Percentiles rank a stretch among this genome's conserved stretches.
phyloP scores from a whole-genome alignment of 352 stramenopile species.

The Phytophthora rubi region DNA sequence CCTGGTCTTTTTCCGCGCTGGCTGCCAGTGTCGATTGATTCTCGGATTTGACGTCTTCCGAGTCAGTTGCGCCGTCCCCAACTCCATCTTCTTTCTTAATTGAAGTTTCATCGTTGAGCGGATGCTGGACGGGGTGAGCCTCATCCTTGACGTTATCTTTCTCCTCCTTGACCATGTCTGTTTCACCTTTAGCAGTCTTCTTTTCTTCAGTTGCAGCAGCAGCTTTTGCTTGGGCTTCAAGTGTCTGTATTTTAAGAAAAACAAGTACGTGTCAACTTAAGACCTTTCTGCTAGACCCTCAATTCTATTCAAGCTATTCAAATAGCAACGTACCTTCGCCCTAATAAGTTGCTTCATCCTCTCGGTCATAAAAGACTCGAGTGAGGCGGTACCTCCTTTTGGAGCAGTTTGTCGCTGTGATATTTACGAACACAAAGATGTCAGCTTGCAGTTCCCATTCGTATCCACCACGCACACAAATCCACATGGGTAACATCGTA shows the following conservation, averaged over 20 bases:
- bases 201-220: slow-evolving; percentile 7
- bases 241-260: slow-evolving; percentile 23
- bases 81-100: slow-evolving; percentile 35
- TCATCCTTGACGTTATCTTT: slow-evolving; percentile 20
- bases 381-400: slow-evolving; percentile 36
- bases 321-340: slow-evolving; percentile 41
- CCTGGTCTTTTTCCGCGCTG: slow-evolving; percentile 22
- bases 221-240: slow-evolving; percentile 22
- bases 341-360: slow-evolving; percentile 55
- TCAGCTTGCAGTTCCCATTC: background rate
- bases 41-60: slow-evolving; percentile 46
- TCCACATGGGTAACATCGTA: slow-evolving; percentile 31
- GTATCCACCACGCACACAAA: background rate
- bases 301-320: background rate
- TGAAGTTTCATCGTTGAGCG: slow-evolving; percentile 15
- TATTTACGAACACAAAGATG: slow-evolving; percentile 6
- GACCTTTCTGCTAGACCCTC: background rate
- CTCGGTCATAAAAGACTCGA: slow-evolving; percentile 53
- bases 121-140: background rate
- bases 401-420: slow-evolving; percentile 41
- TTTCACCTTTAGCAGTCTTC: slow-evolving; percentile 18
- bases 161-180: slow-evolving; percentile 13
- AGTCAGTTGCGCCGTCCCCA: slow-evolving; percentile 37
- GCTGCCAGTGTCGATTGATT: slow-evolving; percentile 10
- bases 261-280: background rate